Evolutionary conservation across 2,329 filamentous ascomycete genomes (phyloP), one percentile per base, ranked within the genome.

Genomic region (Alternaria conjuncta): DNA sequence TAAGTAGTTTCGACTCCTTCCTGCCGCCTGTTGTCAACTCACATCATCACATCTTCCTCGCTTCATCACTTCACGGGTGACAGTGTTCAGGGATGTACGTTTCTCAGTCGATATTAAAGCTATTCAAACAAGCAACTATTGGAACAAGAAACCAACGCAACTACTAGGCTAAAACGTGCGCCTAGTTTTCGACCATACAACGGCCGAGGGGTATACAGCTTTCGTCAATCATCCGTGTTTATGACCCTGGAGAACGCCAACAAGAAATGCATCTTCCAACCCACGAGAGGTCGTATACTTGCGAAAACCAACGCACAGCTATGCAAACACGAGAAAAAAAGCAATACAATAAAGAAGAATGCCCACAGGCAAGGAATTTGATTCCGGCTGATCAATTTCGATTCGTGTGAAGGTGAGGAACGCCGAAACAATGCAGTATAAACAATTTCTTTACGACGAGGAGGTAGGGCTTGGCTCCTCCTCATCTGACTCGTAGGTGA

Each of bases 401-500:
- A 53, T 36, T 53, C 49, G n/a, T 53, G 32, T 30, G 20, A 41
- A 53, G 30, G 21, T 53, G 18, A 53, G 49, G 49, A 57, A 43
- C 46, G 47, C 55, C 41, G 45, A 20, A 43, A 58, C 25, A 47
- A 65, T 57, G 54, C 61, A 58, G 45, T 43, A 43, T 36, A 23
- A 58, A 46, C 20, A 26, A 20, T 43, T 18, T 25, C 20, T 25
- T 67, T 45, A 63, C 18, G 18, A 21, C 5, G 28, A 30, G 5
- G 60, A 69, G 9, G 43, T 30, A 15, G 68, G 61, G 41, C 68
- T 70, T 3, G 72, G 50, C 10, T 66, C 69, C 44, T 74, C 71
- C 62, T 74, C 71, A 8, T 74, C 71, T 18, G 71, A 74, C 12
- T 73, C 71, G 58, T 74, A 74, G 5, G 60, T 66, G 41, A 70